A percentile compares a stretch with the other conserved stretches of the same genome.
phyloP scores from a whole-genome alignment of 768 basidiomycete species.

The Hericium rajendrae region DNA sequence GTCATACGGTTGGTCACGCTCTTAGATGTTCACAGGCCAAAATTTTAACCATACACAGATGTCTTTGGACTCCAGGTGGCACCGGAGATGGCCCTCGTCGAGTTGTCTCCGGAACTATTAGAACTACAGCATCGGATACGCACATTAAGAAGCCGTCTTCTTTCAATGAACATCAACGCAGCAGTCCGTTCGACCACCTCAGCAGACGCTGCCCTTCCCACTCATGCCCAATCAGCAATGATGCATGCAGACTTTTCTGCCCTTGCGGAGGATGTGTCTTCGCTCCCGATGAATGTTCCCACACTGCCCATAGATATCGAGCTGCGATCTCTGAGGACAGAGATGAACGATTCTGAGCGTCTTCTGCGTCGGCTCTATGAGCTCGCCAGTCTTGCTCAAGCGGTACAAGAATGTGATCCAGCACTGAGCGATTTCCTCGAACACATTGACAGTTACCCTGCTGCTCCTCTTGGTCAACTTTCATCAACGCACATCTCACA shows the following conservation, averaged over 20 bases:
- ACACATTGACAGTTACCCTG: constrained; percentile 78
- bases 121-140: constrained; percentile 43
- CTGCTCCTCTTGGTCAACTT: constrained; percentile 39
- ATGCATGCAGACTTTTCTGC: constrained; percentile 38
- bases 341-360: constrained; percentile 42
- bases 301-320: constrained; percentile 43
- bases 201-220: constrained; percentile 38
- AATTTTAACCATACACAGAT: background rate
- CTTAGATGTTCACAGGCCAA: background rate
- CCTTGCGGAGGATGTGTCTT: constrained; percentile 35
- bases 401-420: constrained; percentile 53
- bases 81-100: background rate
- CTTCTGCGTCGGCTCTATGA: constrained; percentile 42
- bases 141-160: constrained; percentile 48
- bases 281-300: constrained; percentile 32
- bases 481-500: constrained; percentile 40
- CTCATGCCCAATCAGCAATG: constrained; percentile 33
- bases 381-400: constrained; percentile 44
- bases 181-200: constrained; percentile 32
- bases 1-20: background rate
- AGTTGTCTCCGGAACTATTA: constrained; percentile 22
- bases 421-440: constrained; percentile 78
- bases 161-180: constrained; percentile 50
- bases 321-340: constrained; percentile 47
- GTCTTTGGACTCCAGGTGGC: background rate